phyloP scores from a whole-genome alignment of 345 rosid species.

The Trapa bicornis region DNA sequence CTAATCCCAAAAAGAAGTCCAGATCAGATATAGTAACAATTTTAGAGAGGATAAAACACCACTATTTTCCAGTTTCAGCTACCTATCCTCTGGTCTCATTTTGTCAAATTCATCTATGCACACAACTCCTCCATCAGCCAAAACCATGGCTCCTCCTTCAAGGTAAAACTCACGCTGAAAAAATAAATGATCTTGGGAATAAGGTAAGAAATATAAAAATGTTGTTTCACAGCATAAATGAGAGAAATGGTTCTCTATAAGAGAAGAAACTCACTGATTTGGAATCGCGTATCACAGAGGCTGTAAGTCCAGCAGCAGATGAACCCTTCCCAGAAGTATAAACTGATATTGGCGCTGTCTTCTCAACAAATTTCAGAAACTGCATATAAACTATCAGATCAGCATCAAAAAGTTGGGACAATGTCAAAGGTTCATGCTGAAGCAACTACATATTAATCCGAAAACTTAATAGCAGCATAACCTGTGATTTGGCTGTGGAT shows the following conservation, averaged over 20 bases:
- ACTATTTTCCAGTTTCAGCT: conserved; percentile 3
- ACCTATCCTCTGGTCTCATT: conserved; percentile 99
- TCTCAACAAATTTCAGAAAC: conserved; percentile 96
- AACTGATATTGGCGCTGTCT: conserved; percentile 94
- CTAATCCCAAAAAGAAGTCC: conserved; percentile 21
- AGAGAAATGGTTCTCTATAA: background rate
- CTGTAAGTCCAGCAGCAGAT: conserved; percentile 97
- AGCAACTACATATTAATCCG: background rate
- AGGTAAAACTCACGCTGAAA: conserved; percentile 91
- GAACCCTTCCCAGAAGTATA: conserved; percentile 98
- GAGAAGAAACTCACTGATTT: conserved; percentile 50
- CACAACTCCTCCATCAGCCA: conserved; percentile 97
- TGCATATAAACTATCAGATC: conserved; percentile 19
- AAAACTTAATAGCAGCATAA: conserved; percentile 10
- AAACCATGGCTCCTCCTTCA: conserved; percentile 99
- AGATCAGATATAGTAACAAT: conserved; percentile 6
- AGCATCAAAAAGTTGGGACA: conserved; percentile 7
- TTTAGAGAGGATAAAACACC: background rate
- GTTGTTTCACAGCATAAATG: background rate
- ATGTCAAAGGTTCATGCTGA: background rate
- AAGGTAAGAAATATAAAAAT: background rate
- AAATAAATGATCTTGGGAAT: conserved; percentile 5
- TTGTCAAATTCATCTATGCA: conserved; percentile 97
- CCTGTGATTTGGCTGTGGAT: conserved; percentile 98
- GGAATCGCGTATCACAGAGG: conserved; percentile 81